A percentile compares a stretch with the other conserved stretches of the same genome.
Evolutionary conservation across 106 monocot species (phyloP).

Genomic region (Cymbidium sinense): DNA sequence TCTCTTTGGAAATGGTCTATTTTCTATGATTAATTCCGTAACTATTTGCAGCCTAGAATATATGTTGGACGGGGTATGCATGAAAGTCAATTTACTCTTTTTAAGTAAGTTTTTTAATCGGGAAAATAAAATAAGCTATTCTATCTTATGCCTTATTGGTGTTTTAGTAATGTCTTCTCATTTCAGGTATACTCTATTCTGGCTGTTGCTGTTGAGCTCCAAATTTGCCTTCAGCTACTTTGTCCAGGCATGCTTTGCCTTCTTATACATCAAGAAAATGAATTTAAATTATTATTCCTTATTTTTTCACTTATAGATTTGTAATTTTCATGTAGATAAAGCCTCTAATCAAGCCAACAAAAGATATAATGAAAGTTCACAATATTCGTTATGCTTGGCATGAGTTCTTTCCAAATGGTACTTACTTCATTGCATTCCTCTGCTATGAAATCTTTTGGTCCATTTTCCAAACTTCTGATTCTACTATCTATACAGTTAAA

Average conservation of each 20-base stretch:
- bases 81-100: slow-evolving; percentile 88
- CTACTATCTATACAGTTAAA: slow-evolving; percentile 46
- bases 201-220: slow-evolving; percentile 76
- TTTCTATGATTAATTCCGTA: neutral
- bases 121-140: neutral
- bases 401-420: slow-evolving; percentile 96
- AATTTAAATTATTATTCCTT: neutral
- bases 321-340: slow-evolving; percentile 52
- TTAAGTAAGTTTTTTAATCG: slow-evolving; percentile 61
- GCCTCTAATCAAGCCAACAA: slow-evolving; percentile 86
- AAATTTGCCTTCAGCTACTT: slow-evolving; percentile 89
- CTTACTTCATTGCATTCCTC: slow-evolving; percentile 2
- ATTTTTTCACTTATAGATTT: neutral
- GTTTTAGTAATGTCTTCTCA: slow-evolving; percentile 7
- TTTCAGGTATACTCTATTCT: slow-evolving; percentile 95
- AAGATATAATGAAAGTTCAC: slow-evolving; percentile 86
- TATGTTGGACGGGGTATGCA: slow-evolving; percentile 99
- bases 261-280: slow-evolving; percentile 4
- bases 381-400: slow-evolving; percentile 90
- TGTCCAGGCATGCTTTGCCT: slow-evolving; percentile 46
- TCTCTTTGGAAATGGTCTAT: neutral
- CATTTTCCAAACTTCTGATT: slow-evolving; percentile 6
- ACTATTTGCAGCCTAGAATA: slow-evolving; percentile 71
- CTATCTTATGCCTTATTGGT: neutral
- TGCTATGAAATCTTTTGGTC: neutral